Conservation (phyloP, 768 basidiomycete genomes). For the Pleurotus sapidus region DNA sequence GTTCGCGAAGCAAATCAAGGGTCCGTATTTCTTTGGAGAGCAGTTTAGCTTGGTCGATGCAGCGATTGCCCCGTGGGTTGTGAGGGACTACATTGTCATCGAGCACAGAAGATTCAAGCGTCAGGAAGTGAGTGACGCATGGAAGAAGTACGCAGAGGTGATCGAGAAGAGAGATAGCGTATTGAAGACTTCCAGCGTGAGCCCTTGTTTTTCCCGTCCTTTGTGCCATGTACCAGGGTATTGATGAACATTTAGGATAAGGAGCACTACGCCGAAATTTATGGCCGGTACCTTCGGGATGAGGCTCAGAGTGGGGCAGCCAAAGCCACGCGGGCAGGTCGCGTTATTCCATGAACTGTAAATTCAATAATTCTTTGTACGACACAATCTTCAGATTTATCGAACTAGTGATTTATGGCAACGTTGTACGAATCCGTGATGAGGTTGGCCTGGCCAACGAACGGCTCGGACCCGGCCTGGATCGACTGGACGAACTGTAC, state of each 20-base stretch:
- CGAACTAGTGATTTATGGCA: constrained; percentile 17
- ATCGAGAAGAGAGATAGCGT: constrained; percentile 45
- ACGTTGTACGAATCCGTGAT: constrained; percentile 40
- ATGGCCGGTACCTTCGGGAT: constrained; percentile 53
- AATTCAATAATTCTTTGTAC: background rate
- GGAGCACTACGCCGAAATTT: constrained; percentile 45
- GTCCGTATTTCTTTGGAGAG: constrained; percentile 56
- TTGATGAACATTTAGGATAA: constrained; percentile 23
- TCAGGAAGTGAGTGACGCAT: constrained; percentile 37
- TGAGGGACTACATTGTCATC: constrained; percentile 41
- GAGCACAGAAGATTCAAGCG: constrained; percentile 48
- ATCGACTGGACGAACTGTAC: constrained; percentile 49
- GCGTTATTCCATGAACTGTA: background rate
- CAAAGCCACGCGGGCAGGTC: background rate
- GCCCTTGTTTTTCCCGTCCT: background rate
- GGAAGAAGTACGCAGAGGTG: constrained; percentile 40
- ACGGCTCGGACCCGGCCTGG: constrained; percentile 55
- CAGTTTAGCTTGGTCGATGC: constrained; percentile 53
- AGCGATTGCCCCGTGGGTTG: constrained; percentile 53
- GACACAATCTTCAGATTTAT: background rate
- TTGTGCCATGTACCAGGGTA: background rate
- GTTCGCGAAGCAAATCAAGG: constrained; percentile 32
- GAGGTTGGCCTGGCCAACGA: constrained; percentile 46
- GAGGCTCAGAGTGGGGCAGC: constrained; percentile 46
- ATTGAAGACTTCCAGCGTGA: constrained; percentile 40